A percentile compares a stretch with the other conserved stretches of the same genome.
Conservation (phyloP, 192 early-diverging fungal species). For the Lobosporangium transversale region DNA sequence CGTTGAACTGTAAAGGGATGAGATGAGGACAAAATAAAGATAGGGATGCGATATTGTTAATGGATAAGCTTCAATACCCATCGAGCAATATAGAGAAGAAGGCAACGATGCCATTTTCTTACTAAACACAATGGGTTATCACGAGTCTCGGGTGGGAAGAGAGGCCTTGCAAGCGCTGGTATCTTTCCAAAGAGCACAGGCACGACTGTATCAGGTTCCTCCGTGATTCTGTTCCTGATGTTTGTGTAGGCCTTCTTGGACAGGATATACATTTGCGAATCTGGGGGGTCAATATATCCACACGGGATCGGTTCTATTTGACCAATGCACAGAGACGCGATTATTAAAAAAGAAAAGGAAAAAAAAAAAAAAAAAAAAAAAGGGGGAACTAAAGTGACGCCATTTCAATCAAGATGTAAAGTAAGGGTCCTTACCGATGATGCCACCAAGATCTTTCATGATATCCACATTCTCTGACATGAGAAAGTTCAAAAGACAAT, state of each 20-base stretch:
- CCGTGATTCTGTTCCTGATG: constrained; percentile 38
- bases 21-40: too few relatives aligned
- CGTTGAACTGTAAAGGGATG: constrained; percentile 28
- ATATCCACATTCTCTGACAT: constrained; percentile 37
- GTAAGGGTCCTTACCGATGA: constrained; percentile 42
- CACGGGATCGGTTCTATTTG: constrained; percentile 38
- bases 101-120: not conserved
- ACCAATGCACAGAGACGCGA: too few relatives aligned
- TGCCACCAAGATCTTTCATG: constrained; percentile 35
- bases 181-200: constrained; percentile 30
- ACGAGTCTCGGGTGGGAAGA: constrained; percentile 12
- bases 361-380: not conserved
- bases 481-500: constrained; percentile 37
- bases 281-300: constrained; percentile 42
- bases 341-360: not conserved
- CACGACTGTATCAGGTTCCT: constrained; percentile 30
- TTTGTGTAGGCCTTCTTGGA: constrained; percentile 32
- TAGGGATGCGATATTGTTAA: too few relatives aligned
- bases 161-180: constrained; percentile 8
- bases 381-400: too few relatives aligned
- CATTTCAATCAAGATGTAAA: too few relatives aligned
- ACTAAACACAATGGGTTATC: constrained; percentile 29
- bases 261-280: constrained; percentile 39
- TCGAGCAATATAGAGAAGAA: too few relatives aligned
- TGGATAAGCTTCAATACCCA: too few relatives aligned